Conservation (phyloP, 78 protist species). For the Planoprotostelium fungivorum region DNA sequence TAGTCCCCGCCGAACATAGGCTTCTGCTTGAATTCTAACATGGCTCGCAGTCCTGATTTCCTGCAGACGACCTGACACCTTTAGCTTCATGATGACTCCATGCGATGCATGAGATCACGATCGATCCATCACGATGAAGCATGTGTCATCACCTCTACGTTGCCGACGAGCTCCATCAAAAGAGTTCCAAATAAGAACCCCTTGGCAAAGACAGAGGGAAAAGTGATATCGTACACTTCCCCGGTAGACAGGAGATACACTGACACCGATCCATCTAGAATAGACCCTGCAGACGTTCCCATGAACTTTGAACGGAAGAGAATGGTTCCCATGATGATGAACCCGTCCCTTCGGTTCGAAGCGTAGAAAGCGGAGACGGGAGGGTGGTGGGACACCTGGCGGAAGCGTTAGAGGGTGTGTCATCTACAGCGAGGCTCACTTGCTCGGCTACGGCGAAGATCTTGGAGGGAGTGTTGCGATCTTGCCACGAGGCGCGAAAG, state of each 20-base stretch:
- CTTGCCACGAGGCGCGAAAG: constrained; percentile 69
- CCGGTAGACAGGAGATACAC: constrained; percentile 18
- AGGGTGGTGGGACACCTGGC: constrained; percentile 94
- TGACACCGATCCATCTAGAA: constrained; percentile 59
- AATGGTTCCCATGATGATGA: constrained; percentile 51
- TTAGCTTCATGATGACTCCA: too few species aligned
- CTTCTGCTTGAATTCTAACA: constrained; percentile 73
- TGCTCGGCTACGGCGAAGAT: not conserved
- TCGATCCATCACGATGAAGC: too few species aligned
- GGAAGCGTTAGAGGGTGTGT: constrained; percentile 29
- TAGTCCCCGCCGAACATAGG: constrained; percentile 77
- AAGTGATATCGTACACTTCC: constrained; percentile 70
- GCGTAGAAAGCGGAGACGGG: constrained; percentile 84
- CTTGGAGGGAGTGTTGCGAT: not conserved
- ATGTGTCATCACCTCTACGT: constrained; percentile 4
- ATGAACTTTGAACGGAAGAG: constrained; percentile 61
- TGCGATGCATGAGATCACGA: too few species aligned
- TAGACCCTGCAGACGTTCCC: constrained; percentile 72
- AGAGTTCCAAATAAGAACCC: constrained; percentile 71
- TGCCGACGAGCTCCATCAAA: constrained; percentile 48
- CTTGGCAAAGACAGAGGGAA: constrained; percentile 65
- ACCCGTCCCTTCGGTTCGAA: constrained; percentile 64
- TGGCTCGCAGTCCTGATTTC: constrained; percentile 36
- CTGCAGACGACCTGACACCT: constrained; percentile 38
- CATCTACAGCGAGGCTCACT: constrained; percentile 11